Evolutionary conservation across 176 grass and related monocot genomes (phyloP), one percentile per base, ranked within the genome.

Genomic region (Oropetium thomaeum): DNA sequence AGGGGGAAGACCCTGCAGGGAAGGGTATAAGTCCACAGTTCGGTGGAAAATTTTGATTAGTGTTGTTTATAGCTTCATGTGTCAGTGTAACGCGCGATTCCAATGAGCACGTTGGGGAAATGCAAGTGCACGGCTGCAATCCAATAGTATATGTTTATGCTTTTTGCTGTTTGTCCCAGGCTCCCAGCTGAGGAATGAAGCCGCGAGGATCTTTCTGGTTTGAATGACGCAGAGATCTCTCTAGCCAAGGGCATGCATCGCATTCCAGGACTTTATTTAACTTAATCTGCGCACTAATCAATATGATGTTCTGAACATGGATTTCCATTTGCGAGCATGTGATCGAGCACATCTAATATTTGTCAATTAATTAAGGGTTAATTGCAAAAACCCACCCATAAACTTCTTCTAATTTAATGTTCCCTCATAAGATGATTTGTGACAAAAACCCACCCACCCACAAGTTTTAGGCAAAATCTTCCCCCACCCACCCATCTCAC

Each of bases 61-160:
- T 82, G 35, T 65, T 27, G n/a, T n/a, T 3, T 72, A 73, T 16
- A 45, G 10, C 26, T 64, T 29, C 12, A 32, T 25, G 34, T 26
- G 47, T 41, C 60, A 73, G 73, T 17, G 40, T 32, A 53, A 59
- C 17, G 20, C 17, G 20, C 4, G 32, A 74, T 11, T 32, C 39
- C 53, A 51, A 66, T 48, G 19, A 55, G 47, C 70, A 82, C 70
- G 60, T 82, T 74, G 79, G 8, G 60, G 41, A 82, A 82, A 57
- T 43, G 60, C 34, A 60, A 35, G 20, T 59, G 47, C 34, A 42
- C 37, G 26, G 69, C 28, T 55, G 26, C 45, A 73, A 52, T n/a
- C 26, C 0, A 60, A 48, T 52, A 70, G 26, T 34, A 34, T 60
- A 44, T 31, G 25, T 2, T 43, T 12, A 5, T 63, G 41, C 74